Evolutionary conservation across 139 green algal species (phyloP), one percentile per base, ranked within the genome.

Genomic region (Choricystis sp.): DNA sequence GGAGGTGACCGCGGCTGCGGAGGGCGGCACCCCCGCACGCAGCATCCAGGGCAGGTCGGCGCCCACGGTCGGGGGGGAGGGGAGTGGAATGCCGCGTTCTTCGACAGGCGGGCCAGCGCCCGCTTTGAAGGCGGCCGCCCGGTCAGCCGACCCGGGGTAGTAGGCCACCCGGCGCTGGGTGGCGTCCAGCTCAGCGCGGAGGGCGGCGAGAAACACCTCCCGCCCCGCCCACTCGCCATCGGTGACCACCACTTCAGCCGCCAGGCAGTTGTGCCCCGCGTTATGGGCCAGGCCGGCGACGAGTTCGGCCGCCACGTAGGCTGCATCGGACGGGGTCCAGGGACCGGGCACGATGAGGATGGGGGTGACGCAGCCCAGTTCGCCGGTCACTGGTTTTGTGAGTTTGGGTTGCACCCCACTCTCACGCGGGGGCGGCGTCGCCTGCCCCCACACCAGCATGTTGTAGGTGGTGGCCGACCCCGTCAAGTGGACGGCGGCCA

Each of bases 321-420:
- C 16, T 48, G 73, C 48, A 60, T 77, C 25, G 27, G 29, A 9
- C 56, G 26, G 25, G 19, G 56, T 73, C 63, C 64, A 77, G 49
- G 48, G 19, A 22, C 65, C 65, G n/a, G 65, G 65, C 4, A 31
- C 61, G 3, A 77, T 49, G 23, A 77, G 67, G 55, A 55, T 64
- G 31, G 72, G 72, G 1, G 72, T 67, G 19, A 77, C 49, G 48
- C 67, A 71, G 62, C 72, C 72, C 48, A 77, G 67, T 67, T 77
- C 72, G 24, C 29, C 65, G n/a, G 69, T 77, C 24, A 78, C 24
- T 4, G 27, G 19, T 25, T 24, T 27, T 22, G 16, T 16, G 4
- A 31, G 0, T 23, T 4, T 19, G 49, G 27, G 31, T 3, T 2
- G 62, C 19, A 67, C 19, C 19, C 29, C 22, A 4, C 24, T 31